phyloP scores from a whole-genome alignment of 148 eudicot genomes.

The Limonium bicolor region DNA sequence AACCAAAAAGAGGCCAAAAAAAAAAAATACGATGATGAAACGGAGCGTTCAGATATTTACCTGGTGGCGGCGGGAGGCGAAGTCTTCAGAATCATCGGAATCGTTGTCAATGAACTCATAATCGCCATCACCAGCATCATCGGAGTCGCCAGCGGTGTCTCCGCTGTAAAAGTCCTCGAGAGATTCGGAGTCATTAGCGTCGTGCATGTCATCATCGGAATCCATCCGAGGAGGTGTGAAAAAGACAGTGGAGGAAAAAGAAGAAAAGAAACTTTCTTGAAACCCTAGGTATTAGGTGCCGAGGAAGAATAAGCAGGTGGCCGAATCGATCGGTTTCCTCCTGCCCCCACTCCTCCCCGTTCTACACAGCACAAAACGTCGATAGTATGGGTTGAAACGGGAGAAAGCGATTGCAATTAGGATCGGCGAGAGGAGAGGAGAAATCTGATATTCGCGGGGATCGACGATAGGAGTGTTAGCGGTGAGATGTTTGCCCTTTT shows the following conservation, averaged over 20 bases:
- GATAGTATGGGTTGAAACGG: too few species aligned
- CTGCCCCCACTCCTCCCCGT: too few species aligned
- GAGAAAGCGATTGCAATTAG: too few species aligned
- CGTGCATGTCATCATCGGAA: conserved; percentile 68
- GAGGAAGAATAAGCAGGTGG: too few species aligned
- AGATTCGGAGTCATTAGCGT: conserved; percentile 46
- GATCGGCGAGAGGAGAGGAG: too few species aligned
- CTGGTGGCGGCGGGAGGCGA: conserved; percentile 38
- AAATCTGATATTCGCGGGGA: too few species aligned
- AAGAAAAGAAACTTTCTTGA: too few species aligned
- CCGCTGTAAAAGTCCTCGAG: conserved; percentile 53
- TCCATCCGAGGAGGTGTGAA: conserved; percentile 24
- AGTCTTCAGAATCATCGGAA: conserved; percentile 50
- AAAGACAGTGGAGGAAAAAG: not conserved
- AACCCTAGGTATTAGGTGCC: conserved; percentile 18
- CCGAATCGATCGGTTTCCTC: too few species aligned
- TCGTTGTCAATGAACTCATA: conserved; percentile 61
- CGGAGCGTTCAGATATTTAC: too few species aligned
- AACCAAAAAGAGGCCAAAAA: not conserved
- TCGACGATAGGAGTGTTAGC: too few species aligned
- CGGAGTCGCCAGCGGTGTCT: conserved; percentile 40
- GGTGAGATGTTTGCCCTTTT: too few species aligned
- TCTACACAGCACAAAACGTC: too few species aligned
- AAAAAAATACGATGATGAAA: not conserved
- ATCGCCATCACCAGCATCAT: conserved; percentile 34